Evolutionary conservation across 2,329 filamentous ascomycete genomes (phyloP).

Genomic region (Thermothelomyces thermophilus): DNA sequence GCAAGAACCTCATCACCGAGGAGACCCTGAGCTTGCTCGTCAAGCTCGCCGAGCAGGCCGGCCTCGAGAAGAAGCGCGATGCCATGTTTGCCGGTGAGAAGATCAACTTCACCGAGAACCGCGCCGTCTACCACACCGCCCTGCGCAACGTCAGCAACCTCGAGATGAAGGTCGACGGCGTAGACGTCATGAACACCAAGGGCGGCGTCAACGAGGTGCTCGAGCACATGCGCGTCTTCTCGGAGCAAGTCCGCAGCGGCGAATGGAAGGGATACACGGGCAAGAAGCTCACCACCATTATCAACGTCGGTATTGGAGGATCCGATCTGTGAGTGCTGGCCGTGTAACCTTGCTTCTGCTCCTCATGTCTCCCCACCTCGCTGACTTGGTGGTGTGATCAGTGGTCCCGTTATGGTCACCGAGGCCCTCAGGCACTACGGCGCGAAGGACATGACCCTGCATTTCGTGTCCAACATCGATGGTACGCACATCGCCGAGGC

Average conservation of each 20-base stretch:
- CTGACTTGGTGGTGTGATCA: slow-evolving; percentile 31
- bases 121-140: slow-evolving; percentile 92
- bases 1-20: slow-evolving; percentile 95
- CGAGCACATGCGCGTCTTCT: slow-evolving; percentile 98
- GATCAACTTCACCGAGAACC: slow-evolving; percentile 98
- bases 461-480: slow-evolving; percentile 99
- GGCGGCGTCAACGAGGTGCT: slow-evolving; percentile 87
- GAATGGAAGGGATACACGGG: slow-evolving; percentile 96
- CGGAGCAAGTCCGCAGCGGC: slow-evolving; percentile 86
- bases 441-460: slow-evolving; percentile 75
- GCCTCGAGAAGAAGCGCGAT: slow-evolving; percentile 88
- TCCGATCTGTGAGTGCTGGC: slow-evolving; percentile 77
- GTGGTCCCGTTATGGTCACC: slow-evolving; percentile 97
- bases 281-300: slow-evolving; percentile 92
- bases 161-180: slow-evolving; percentile 76
- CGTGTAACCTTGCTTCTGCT: neutral
- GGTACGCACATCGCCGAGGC: slow-evolving; percentile 97
- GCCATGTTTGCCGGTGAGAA: slow-evolving; percentile 95
- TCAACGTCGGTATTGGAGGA: slow-evolving; percentile 97
- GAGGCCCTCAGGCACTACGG: slow-evolving; percentile 96
- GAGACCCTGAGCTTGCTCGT: slow-evolving; percentile 83
- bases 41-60: slow-evolving; percentile 85
- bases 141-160: slow-evolving; percentile 76
- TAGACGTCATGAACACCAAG: slow-evolving; percentile 85
- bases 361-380: neutral